Conservation (phyloP, 805 yeast genomes). For the Starmerella stigmatis region DNA sequence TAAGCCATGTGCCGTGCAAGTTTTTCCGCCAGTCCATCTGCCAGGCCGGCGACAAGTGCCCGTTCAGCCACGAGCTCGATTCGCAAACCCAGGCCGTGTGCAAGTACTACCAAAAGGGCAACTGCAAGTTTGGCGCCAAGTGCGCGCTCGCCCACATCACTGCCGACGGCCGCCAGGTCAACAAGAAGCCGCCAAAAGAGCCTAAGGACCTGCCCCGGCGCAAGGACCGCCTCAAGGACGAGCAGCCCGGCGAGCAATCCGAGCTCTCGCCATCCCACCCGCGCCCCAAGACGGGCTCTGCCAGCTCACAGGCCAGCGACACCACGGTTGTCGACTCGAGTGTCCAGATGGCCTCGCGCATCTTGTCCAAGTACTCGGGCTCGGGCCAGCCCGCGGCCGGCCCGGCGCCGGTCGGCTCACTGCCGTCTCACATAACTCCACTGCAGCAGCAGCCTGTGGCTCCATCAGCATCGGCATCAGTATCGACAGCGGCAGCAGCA, state of each 20-base stretch:
- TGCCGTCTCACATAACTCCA: neutral
- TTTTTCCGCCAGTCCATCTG: slow-evolving; percentile 86
- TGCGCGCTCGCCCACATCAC: slow-evolving; percentile 88
- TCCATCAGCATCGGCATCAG: neutral
- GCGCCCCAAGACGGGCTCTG: slow-evolving; percentile 8
- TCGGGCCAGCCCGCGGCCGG: neutral
- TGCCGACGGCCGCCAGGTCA: slow-evolving; percentile 80
- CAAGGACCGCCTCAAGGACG: slow-evolving; percentile 7
- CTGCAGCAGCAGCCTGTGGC: neutral
- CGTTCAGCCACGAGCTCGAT: slow-evolving; percentile 65
- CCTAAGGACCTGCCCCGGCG: slow-evolving; percentile 1
- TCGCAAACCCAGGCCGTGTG: slow-evolving; percentile 48
- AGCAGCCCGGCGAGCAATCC: neutral
- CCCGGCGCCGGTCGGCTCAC: neutral
- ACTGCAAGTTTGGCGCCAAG: slow-evolving; percentile 87
- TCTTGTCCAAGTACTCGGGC: slow-evolving; percentile 14
- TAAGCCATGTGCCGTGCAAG: slow-evolving; percentile 94
- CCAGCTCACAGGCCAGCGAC: slow-evolving; percentile 11
- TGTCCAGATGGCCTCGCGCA: slow-evolving; percentile 18
- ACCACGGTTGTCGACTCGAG: slow-evolving; percentile 10
- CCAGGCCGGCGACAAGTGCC: slow-evolving; percentile 88
- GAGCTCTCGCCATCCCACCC: neutral
- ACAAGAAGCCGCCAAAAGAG: slow-evolving; percentile 27
- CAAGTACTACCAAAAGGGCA: slow-evolving; percentile 91
- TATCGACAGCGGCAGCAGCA: neutral